Evolutionary conservation across 2,329 filamentous ascomycete genomes (phyloP).

Genomic region (Aureobasidium sp.): DNA sequence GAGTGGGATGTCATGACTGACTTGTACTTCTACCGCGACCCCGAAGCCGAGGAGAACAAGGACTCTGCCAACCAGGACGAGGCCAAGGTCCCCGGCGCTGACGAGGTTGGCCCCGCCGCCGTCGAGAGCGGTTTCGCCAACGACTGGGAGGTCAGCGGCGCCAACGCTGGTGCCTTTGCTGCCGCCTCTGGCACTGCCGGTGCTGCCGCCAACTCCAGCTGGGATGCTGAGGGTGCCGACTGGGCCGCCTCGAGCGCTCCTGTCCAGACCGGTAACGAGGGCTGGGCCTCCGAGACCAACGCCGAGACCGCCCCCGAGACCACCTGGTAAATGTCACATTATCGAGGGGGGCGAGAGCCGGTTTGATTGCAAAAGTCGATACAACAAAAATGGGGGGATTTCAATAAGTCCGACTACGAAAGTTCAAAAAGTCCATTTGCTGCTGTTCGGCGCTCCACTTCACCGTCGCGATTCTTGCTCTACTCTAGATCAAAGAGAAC

Average conservation of each 20-base stretch:
- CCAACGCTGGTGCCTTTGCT: constrained; percentile 60
- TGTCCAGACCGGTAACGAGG: constrained; percentile 43
- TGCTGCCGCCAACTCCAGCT: constrained; percentile 55
- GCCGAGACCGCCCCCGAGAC: constrained; percentile 30
- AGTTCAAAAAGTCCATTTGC: constrained; percentile 15
- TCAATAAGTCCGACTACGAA: constrained; percentile 11
- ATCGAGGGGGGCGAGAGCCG: constrained; percentile 10
- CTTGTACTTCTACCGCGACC: constrained; percentile 99
- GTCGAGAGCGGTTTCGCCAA: constrained; percentile 72
- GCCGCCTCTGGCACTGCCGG: constrained; percentile 51
- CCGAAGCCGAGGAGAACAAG: constrained; percentile 99
- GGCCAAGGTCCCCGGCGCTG: constrained; percentile 72
- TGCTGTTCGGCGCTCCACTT: constrained; percentile 13
- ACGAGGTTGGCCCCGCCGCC: constrained; percentile 73
- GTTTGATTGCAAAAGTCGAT: constrained; percentile 7
- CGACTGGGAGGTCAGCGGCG: constrained; percentile 78
- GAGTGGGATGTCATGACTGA: constrained; percentile 99
- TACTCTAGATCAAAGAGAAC: constrained; percentile 45
- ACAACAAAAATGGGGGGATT: constrained; percentile 9
- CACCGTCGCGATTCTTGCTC: constrained; percentile 21
- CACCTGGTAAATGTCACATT: constrained; percentile 38
- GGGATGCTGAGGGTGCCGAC: constrained; percentile 59
- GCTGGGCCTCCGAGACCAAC: constrained; percentile 42
- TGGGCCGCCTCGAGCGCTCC: constrained; percentile 57
- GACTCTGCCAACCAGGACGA: constrained; percentile 76